These are phyloP conservation scores for Pisolithus thermaeus DNA, from an alignment of 1,284 basidiomycete species.

Conservation along the genomic window DNA sequence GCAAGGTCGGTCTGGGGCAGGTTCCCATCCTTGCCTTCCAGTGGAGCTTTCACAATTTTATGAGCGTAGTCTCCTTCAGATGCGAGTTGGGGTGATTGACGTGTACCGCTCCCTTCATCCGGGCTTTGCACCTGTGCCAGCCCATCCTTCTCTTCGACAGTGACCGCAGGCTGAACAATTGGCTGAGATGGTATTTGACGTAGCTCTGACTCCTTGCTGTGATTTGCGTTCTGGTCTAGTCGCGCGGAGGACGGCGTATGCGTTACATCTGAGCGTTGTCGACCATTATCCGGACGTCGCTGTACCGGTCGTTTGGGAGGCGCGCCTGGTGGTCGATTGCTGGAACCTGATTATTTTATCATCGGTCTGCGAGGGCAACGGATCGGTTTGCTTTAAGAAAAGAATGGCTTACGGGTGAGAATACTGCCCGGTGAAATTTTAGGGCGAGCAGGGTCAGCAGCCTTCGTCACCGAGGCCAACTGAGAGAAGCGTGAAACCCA, in stretches of 20 bases:
- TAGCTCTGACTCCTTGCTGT: neutral
- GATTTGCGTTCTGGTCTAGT: neutral
- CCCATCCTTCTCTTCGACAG: neutral
- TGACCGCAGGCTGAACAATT: neutral
- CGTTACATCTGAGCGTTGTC: neutral
- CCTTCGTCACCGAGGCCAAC: neutral
- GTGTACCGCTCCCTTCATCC: neutral
- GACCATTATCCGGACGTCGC: neutral
- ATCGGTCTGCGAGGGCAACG: neutral
- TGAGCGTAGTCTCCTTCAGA: neutral
- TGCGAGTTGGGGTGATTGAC: neutral
- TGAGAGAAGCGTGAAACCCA: neutral
- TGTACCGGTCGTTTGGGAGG: neutral
- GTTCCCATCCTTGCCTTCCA: conserved; percentile 3
- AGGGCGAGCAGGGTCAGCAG: neutral
- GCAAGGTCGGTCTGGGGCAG: conserved; percentile 22
- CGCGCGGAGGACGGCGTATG: neutral
- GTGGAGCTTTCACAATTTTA: neutral
- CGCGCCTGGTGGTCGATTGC: neutral
- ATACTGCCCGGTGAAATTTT: neutral
- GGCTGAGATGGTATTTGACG: neutral
- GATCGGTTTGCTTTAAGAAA: no score
- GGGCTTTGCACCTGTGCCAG: neutral
- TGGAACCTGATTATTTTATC: neutral
- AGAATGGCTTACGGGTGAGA: neutral